Evolutionary conservation across 1,139 yeast species (phyloP).

Genomic region (Taphrina sp.): DNA sequence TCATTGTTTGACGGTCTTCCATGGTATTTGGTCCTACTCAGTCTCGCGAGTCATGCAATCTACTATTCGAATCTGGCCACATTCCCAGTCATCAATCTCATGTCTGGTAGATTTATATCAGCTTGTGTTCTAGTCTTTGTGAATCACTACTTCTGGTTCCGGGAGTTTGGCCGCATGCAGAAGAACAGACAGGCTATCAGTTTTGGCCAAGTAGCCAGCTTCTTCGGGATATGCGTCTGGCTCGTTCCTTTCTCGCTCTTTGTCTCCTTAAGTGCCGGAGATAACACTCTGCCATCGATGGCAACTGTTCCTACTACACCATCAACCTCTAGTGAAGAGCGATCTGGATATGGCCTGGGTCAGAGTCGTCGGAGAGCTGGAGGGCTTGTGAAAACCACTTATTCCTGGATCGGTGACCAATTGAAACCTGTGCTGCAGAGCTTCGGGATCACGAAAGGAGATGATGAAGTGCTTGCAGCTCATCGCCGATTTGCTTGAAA

Average conservation of each 20-base stretch:
- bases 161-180: slow-evolving; percentile 67
- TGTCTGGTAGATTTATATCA: slow-evolving; percentile 66
- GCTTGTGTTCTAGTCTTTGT: slow-evolving; percentile 71
- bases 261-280: slow-evolving; percentile 89
- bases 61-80: slow-evolving; percentile 72
- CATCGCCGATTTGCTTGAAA: background rate
- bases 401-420: slow-evolving; percentile 19
- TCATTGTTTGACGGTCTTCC: slow-evolving; percentile 78
- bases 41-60: slow-evolving; percentile 66
- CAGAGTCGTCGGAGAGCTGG: slow-evolving; percentile 16
- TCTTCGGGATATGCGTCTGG: slow-evolving; percentile 93
- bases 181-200: slow-evolving; percentile 60
- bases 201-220: slow-evolving; percentile 86
- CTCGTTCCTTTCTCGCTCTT: slow-evolving; percentile 88
- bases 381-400: slow-evolving; percentile 16
- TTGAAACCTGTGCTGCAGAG: slow-evolving; percentile 19
- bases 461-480: slow-evolving; percentile 7
- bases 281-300: slow-evolving; percentile 68
- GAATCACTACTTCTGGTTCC: slow-evolving; percentile 90
- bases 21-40: slow-evolving; percentile 58
- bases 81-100: slow-evolving; percentile 79
- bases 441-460: slow-evolving; percentile 25
- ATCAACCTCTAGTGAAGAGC: slow-evolving; percentile 1
- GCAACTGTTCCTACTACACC: slow-evolving; percentile 5
- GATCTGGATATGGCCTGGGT: background rate